A percentile compares a stretch with the other conserved stretches of the same genome.
Conservation (phyloP, 1,139 yeast genomes). For the Hansenula anomala region DNA sequence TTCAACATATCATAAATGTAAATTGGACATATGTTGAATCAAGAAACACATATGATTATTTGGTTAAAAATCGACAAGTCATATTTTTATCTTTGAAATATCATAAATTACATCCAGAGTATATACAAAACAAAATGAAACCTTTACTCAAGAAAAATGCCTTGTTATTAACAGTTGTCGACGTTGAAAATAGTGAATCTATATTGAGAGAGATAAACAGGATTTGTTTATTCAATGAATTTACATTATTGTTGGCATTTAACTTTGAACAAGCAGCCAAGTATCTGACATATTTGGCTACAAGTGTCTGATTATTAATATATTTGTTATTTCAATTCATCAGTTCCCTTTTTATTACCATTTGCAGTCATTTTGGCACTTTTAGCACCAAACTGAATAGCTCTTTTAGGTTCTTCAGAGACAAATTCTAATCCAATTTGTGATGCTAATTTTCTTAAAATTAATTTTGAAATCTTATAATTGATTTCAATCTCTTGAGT, state of each 20-base stretch:
- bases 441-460: slow-evolving; percentile 60
- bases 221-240: slow-evolving; percentile 63
- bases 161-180: slow-evolving; percentile 69
- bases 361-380: slow-evolving; percentile 73
- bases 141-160: slow-evolving; percentile 51
- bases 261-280: slow-evolving; percentile 82
- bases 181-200: slow-evolving; percentile 70
- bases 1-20: slow-evolving; percentile 42
- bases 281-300: slow-evolving; percentile 41
- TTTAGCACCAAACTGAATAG: slow-evolving; percentile 93
- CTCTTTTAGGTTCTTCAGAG: slow-evolving; percentile 77
- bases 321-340: slow-evolving; percentile 16
- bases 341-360: slow-evolving; percentile 33
- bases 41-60: slow-evolving; percentile 55
- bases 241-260: slow-evolving; percentile 76
- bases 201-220: slow-evolving; percentile 65
- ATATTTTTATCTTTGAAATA: slow-evolving; percentile 75
- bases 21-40: slow-evolving; percentile 43
- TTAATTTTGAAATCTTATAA: slow-evolving; percentile 54
- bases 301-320: slow-evolving; percentile 3
- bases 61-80: slow-evolving; percentile 63
- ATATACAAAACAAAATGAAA: slow-evolving; percentile 66
- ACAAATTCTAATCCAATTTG: slow-evolving; percentile 51
- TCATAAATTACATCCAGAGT: slow-evolving; percentile 85
- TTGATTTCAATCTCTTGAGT: slow-evolving; percentile 44